Evolutionary conservation across 306 rosid species (phyloP), one percentile per base, ranked within the genome.

Genomic region (Cotoneaster glaucophyllus): DNA sequence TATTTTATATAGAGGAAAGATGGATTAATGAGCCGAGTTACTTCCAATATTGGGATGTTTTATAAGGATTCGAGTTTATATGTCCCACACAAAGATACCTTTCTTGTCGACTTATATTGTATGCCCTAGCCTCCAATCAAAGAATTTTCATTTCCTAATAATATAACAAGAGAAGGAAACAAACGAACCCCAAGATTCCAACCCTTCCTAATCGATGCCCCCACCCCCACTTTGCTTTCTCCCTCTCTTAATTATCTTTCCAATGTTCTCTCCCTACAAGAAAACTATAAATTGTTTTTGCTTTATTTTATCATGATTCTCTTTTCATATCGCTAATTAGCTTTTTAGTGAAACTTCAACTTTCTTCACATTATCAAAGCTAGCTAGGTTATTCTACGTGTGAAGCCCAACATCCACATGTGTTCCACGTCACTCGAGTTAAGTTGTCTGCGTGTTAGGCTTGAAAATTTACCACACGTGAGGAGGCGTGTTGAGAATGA

Each of bases 1-100:
- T 48, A 48, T 48, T 48, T 5, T 48, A 56, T 22, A 19, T 19
- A 11, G 28, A 59, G 28, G 41, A 41, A 17, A 41, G 28, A 71
- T 25, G 26, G 17, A 24, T 39, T 8, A 65, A 65, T 65, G 28
- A 19, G 52, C 1, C 59, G 69, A 53, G 57, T 79, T 58, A 65
- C 76, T 79, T 83, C 78, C 32, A 82, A 29, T 34, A n/a, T 21
- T 29, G 84, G 83, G 66, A 76, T 71, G 69, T 84, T 69, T 69
- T 75, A 24, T n/a, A 83, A 45, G 25, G 76, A 58, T 69, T 58
- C 67, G 22, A 21, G 64, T 48, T 67, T 13, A 11, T 39, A 32
- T 64, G 74, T 64, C 79, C 75, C 74, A 64, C 62, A 22, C 26
- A 26, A 26, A 32, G 77, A 70, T 79, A 44, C 80, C 52, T 75